Conservation (phyloP, 306 rosid species). For the Cicer arietinum region DNA sequence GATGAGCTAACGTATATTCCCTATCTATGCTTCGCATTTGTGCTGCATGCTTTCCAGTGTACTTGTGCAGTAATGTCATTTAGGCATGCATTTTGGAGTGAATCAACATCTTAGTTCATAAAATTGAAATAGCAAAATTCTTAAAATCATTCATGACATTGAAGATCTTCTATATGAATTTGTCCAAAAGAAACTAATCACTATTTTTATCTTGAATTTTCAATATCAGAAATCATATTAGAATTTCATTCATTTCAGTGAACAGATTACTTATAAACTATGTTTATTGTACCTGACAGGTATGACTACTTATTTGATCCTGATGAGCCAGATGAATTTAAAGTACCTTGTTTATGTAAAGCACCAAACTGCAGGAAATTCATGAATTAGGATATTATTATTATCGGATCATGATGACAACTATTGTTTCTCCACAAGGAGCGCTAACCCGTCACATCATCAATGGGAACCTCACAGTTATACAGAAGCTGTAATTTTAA, state of each 20-base stretch:
- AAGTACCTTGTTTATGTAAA: slow-evolving; percentile 92
- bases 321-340: slow-evolving; percentile 81
- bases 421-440: slow-evolving; percentile 76
- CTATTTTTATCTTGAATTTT: background rate
- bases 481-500: slow-evolving; percentile 54
- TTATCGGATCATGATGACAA: slow-evolving; percentile 44
- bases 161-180: background rate
- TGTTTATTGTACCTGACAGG: slow-evolving; percentile 58
- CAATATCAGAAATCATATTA: background rate
- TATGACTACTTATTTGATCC: slow-evolving; percentile 92
- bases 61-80: slow-evolving; percentile 16
- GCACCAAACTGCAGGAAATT: slow-evolving; percentile 85
- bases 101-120: background rate
- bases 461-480: slow-evolving; percentile 62
- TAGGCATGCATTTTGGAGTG: slow-evolving; percentile 35
- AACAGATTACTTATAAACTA: background rate
- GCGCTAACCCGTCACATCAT: slow-evolving; percentile 60
- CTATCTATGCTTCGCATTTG: slow-evolving; percentile 19
- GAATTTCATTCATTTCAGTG: background rate
- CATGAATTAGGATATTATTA: slow-evolving; percentile 70
- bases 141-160: background rate
- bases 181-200: background rate
- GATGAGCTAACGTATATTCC: slow-evolving; percentile 82
- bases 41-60: slow-evolving; percentile 2
- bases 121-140: background rate